Evolutionary conservation across 2,329 filamentous ascomycete genomes (phyloP).

Genomic region (Fusarium nematophilum): DNA sequence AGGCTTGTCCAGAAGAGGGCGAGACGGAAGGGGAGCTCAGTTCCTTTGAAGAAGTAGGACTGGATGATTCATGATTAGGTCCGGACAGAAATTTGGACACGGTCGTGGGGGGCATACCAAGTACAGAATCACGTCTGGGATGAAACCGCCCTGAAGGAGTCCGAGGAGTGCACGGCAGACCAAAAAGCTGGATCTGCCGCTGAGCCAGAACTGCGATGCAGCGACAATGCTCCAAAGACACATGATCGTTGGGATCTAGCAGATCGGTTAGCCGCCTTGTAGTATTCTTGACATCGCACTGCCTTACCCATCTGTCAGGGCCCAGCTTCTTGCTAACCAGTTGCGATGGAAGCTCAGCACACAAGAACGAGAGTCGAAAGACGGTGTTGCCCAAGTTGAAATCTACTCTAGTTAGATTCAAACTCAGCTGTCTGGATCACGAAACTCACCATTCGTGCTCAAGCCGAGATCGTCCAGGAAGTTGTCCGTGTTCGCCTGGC

Average conservation of each 20-base stretch:
- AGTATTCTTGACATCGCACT: no score
- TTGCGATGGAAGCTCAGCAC: constrained; percentile 65
- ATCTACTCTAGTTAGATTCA: constrained; percentile 34
- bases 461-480: constrained; percentile 57
- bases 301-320: constrained; percentile 65
- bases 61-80: no score
- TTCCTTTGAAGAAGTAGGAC: constrained; percentile 54
- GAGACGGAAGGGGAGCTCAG: constrained; percentile 28
- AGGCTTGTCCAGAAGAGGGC: constrained; percentile 29
- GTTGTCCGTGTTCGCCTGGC: constrained; percentile 60
- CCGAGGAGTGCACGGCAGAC: constrained; percentile 53
- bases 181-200: constrained; percentile 53
- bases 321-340: constrained; percentile 68
- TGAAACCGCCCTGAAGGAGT: constrained; percentile 59
- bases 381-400: constrained; percentile 50
- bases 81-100: no score
- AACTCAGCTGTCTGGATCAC: background rate
- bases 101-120: constrained; percentile 6
- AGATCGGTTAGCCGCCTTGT: no score
- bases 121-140: constrained; percentile 52
- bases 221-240: constrained; percentile 66
- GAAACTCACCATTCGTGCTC: constrained; percentile 52
- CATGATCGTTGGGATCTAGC: constrained; percentile 65
- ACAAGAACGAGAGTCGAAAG: constrained; percentile 47
- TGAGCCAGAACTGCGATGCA: constrained; percentile 57